Evolutionary conservation across 176 grass and related monocot genomes (phyloP).

Genomic region (Oryza meridionalis): DNA sequence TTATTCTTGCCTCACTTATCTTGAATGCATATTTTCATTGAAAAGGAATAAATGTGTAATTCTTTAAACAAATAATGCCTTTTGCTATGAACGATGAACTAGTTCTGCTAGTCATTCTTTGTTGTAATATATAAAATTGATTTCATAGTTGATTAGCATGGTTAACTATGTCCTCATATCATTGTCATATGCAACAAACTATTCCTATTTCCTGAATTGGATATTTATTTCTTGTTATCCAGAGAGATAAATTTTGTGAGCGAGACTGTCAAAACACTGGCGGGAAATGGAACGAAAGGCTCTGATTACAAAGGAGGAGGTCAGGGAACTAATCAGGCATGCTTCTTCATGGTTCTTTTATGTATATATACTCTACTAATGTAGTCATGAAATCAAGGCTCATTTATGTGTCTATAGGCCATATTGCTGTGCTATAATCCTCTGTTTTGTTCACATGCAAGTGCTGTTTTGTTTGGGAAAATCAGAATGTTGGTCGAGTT

Average conservation of each 20-base stretch:
- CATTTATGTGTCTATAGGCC: slow-evolving; percentile 11
- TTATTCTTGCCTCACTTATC: background rate
- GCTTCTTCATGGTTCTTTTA: slow-evolving; percentile 29
- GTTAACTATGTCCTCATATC: slow-evolving; percentile 17
- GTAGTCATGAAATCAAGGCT: background rate
- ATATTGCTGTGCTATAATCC: slow-evolving; percentile 13
- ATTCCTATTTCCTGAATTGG: slow-evolving; percentile 8
- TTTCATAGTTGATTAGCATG: slow-evolving; percentile 1
- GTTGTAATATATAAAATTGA: background rate
- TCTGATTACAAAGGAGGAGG: slow-evolving; percentile 86
- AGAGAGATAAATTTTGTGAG: slow-evolving; percentile 95
- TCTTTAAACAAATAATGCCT: background rate
- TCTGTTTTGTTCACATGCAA: slow-evolving; percentile 18
- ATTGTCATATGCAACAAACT: slow-evolving; percentile 8
- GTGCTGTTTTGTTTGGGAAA: background rate
- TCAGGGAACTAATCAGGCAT: slow-evolving; percentile 80
- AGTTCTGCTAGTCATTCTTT: background rate
- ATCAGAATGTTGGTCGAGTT: slow-evolving; percentile 1
- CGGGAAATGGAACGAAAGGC: slow-evolving; percentile 95
- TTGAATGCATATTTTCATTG: background rate
- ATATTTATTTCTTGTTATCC: slow-evolving; percentile 33
- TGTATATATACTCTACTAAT: slow-evolving; percentile 17
- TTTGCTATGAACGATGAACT: background rate
- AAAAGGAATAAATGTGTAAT: background rate
- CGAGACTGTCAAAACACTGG: slow-evolving; percentile 88